phyloP scores from a whole-genome alignment of 1,139 yeast genomes.

The Yamadazyma conglobata region DNA sequence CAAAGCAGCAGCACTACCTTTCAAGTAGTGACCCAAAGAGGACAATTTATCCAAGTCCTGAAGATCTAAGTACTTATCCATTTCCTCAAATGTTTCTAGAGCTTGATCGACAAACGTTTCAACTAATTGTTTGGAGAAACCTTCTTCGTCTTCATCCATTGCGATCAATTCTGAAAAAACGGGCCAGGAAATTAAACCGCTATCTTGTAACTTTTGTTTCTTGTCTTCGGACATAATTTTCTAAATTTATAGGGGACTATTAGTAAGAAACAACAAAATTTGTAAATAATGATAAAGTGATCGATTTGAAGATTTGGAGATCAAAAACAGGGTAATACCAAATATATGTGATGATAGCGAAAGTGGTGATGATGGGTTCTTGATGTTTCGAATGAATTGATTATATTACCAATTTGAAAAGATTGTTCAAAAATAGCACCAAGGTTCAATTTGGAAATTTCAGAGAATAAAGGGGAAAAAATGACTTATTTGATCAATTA shows the following conservation, averaged over 20 bases:
- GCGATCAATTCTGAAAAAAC: slow-evolving; percentile 84
- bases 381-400: no score
- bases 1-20: slow-evolving; percentile 93
- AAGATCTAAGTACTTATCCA: slow-evolving; percentile 51
- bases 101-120: slow-evolving; percentile 90
- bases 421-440: no score
- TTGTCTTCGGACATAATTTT: slow-evolving; percentile 30
- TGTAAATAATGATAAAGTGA: no score
- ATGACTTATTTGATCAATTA: no score
- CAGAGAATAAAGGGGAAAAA: no score
- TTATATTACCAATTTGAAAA: no score
- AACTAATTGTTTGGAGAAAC: slow-evolving; percentile 73
- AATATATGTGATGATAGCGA: no score
- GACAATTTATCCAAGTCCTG: slow-evolving; percentile 61
- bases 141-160: slow-evolving; percentile 94
- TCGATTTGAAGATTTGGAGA: no score
- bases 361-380: no score
- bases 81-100: slow-evolving; percentile 68
- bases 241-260: neutral
- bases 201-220: slow-evolving; percentile 36
- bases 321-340: no score
- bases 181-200: slow-evolving; percentile 81
- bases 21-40: slow-evolving; percentile 83
- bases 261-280: no score
- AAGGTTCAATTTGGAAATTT: no score